Base-by-base conservation (phyloP, 768 basidiomycete genomes). In the Tulasnella sp. region DNA sequence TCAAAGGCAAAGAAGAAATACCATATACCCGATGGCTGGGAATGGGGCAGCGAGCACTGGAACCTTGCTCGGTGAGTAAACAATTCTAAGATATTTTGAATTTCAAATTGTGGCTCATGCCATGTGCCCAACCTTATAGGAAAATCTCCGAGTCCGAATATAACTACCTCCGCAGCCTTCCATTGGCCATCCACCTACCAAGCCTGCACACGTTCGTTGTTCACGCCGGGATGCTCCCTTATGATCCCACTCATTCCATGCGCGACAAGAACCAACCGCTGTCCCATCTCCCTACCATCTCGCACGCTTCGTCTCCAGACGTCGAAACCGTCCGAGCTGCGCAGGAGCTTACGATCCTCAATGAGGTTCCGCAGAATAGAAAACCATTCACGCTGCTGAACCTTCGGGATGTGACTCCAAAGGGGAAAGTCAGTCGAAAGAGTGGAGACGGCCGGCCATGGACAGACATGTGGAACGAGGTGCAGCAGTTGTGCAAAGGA, bases 191-290 rank as follows among this genome's bases (percentile, higher is more conserved):
- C 10, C 91, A 97, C 83, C 85, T 93, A 21, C 94, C 95, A 0
- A 88, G 88, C 2, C 89, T 92, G 2, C 94, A 97, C 83, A 85
- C 91, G 0, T 91, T 91, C 85, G 87, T 97, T 72, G 94, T 92
- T 1, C 96, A 98, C 82, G 96, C 91, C 1, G 97, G 97, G 8
- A 83, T 97, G 27, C 88, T 98, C 1, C 88, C 95, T 0, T 88
- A 88, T 7, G 90, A 97, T 83, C 92, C 94, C 2, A 85, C 84
- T 1, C 89, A 87, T 80, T 83, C 89, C 39, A 84, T 86, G 24
- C 86, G 86, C 34, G 86, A 91, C 82, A 85, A 85, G 36, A 87
- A 85, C 16, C 95, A 97, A 83, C 95, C 95, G 3, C 88, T 97
- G 24, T 89, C 93, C 2, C 89, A 88, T 76, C 83, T 89, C n/a